Conservation (phyloP, 2,329 filamentous ascomycete genomes). For the Geosmithia morbida region DNA sequence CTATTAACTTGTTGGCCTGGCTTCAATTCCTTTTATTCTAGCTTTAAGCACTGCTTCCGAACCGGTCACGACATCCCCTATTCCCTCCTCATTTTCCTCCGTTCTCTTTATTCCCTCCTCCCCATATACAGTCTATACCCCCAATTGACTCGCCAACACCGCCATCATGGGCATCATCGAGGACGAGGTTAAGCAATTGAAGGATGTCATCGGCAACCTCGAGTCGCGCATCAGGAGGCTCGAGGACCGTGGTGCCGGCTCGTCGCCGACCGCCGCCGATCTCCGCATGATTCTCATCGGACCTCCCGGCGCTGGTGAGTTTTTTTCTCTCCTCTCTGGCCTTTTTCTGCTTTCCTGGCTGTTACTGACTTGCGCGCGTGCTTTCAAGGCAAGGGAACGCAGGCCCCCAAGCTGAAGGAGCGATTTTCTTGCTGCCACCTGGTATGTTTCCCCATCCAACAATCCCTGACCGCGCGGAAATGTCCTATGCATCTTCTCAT, state of each 20-base stretch:
- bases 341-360: conserved; percentile 2
- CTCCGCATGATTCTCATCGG: conserved; percentile 97
- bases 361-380: conserved; percentile 1
- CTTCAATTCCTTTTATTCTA: background rate
- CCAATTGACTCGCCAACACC: conserved; percentile 5
- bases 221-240: conserved; percentile 78
- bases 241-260: conserved; percentile 55
- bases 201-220: conserved; percentile 69
- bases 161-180: conserved; percentile 75
- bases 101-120: background rate
- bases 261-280: conserved; percentile 38
- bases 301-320: conserved; percentile 88
- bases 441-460: conserved; percentile 37
- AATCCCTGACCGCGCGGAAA: background rate
- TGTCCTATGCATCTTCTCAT: background rate
- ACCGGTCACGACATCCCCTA: background rate
- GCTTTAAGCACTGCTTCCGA: background rate
- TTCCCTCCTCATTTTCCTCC: conserved; percentile 1
- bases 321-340: conserved; percentile 1
- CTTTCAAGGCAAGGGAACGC: conserved; percentile 82
- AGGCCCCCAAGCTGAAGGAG: conserved; percentile 96
- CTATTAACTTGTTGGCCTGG: background rate
- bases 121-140: background rate
- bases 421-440: conserved; percentile 95
- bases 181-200: conserved; percentile 73